phyloP scores from a whole-genome alignment of 2,329 filamentous ascomycete species.

The Rasamsonia emersonii region DNA sequence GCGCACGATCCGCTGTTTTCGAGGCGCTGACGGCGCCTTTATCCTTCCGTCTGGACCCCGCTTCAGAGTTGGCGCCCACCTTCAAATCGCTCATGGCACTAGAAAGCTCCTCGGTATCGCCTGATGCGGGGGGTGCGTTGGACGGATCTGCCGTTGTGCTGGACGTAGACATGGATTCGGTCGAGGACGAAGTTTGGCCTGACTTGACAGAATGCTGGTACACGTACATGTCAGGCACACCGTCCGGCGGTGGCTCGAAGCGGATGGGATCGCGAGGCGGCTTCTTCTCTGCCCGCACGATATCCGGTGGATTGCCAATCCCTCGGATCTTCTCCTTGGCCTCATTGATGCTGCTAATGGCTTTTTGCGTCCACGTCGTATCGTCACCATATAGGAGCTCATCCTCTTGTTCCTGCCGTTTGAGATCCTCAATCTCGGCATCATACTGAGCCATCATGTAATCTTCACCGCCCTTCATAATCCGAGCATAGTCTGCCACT shows the following conservation, averaged over 20 bases:
- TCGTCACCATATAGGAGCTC: conserved; percentile 88
- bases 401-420: conserved; percentile 74
- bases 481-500: conserved; percentile 84
- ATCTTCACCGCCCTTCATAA: conserved; percentile 86
- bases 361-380: conserved; percentile 83
- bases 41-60: conserved; percentile 19
- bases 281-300: conserved; percentile 43
- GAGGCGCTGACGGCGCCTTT: conserved; percentile 5
- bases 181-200: conserved; percentile 30
- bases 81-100: conserved; percentile 17
- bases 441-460: conserved; percentile 82
- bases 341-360: conserved; percentile 63
- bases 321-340: conserved; percentile 66
- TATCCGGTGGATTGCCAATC: conserved; percentile 56
- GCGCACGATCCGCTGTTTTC: conserved; percentile 12
- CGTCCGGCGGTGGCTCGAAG: conserved; percentile 38
- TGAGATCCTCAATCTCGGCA: conserved; percentile 65
- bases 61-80: conserved; percentile 10
- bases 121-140: conserved; percentile 9
- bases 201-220: conserved; percentile 41
- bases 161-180: conserved; percentile 13
- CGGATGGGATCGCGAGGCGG: conserved; percentile 41
- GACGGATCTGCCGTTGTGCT: conserved; percentile 1
- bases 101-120: conserved; percentile 16
- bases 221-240: conserved; percentile 44